Evolutionary conservation across 176 grass and related monocot species (phyloP), one percentile per base, ranked within the genome.

Genomic region (Bromus sterilis): DNA sequence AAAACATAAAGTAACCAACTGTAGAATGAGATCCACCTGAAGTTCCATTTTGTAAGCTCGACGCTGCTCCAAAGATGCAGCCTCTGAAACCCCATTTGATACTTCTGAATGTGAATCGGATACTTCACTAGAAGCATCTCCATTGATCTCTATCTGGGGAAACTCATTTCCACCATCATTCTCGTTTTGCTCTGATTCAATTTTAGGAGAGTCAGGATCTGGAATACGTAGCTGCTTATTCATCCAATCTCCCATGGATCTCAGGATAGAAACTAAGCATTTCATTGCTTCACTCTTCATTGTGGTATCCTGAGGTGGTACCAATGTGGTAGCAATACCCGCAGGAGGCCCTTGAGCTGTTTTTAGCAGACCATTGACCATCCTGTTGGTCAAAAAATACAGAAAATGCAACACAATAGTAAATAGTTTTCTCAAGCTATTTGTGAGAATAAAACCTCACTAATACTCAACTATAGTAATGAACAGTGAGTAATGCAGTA

Each of bases 191-290:
- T 88, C 88, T 78, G 80, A 84, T 90, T 91, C 93, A 85, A 79
- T 73, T 77, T 83, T 85, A 88, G 80, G 89, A 88, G 91, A 90
- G 77, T 91, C 77, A 21, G 89, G 79, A 86, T 89, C 93, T 66
- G 93, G 91, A 89, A 99, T 95, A 26, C 93, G 86, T 73, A 99
- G 85, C 71, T 99, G 96, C 83, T 95, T 99, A 85, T 99, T 99
- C 96, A 99, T 95, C 96, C 96, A 99, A 90, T 99, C 96, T 66
- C 96, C 96, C 96, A 99, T 99, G 43, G 96, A 99, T 88, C 85
- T 99, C 66, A 99, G 86, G 77, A 99, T 99, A 71, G 96, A 89
- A 33, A 99, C 93, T 75, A 99, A 90, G 77, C 93, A 95, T 89
- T 95, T 99, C 96, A 99, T 95, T 28, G 96, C 93, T 91, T 95